Conservation (phyloP, 768 basidiomycete genomes). For the Lactarius quietus region DNA sequence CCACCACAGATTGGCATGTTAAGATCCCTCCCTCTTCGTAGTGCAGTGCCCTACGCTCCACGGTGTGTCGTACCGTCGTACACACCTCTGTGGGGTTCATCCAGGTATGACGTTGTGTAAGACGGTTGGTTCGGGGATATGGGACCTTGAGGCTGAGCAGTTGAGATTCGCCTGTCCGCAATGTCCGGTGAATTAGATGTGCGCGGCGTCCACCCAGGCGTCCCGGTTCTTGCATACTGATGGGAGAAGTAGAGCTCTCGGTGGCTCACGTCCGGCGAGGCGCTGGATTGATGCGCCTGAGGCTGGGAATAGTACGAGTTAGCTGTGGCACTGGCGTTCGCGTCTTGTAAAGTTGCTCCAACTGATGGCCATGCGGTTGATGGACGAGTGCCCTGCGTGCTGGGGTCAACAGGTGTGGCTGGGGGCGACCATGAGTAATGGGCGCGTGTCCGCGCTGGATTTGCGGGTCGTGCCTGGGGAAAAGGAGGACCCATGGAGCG, state of each 20-base stretch:
- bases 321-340: not conserved
- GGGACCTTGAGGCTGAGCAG: slow-evolving; percentile 9
- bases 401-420: slow-evolving; percentile 7
- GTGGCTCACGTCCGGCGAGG: slow-evolving; percentile 5
- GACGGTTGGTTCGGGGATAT: slow-evolving; percentile 8
- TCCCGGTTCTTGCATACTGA: slow-evolving; percentile 6
- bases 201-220: slow-evolving; percentile 15
- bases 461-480: slow-evolving; percentile 3
- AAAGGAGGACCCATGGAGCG: slow-evolving; percentile 5
- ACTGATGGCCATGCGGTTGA: slow-evolving; percentile 4
- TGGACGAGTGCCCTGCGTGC: slow-evolving; percentile 5
- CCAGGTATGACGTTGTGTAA: slow-evolving; percentile 11
- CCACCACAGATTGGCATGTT: not conserved
- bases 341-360: slow-evolving; percentile 1
- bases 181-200: slow-evolving; percentile 8
- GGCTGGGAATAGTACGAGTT: slow-evolving; percentile 11
- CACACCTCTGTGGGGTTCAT: slow-evolving; percentile 9
- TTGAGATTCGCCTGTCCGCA: slow-evolving; percentile 12
- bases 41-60: not conserved
- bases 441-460: slow-evolving; percentile 3
- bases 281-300: slow-evolving; percentile 3
- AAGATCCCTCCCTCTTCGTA: not conserved
- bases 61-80: not conserved
- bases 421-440: slow-evolving; percentile 21
- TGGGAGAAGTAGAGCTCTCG: slow-evolving; percentile 16